Conservation (phyloP, 345 rosid species). For the Eucalyptus virginea region DNA sequence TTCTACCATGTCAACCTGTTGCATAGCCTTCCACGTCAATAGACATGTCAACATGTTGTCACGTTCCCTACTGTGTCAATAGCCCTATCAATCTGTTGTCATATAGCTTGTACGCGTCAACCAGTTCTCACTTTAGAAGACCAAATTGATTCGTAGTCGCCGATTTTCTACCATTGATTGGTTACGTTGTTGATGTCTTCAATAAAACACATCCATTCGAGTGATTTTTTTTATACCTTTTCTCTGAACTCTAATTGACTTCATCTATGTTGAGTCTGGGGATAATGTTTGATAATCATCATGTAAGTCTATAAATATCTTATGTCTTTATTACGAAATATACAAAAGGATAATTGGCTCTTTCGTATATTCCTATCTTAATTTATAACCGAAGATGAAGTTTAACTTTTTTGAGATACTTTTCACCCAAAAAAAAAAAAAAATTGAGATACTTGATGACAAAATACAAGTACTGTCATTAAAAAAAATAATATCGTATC, state of each 20-base stretch:
- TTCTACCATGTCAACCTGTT: not conserved
- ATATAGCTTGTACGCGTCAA: not conserved
- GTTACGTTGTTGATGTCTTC: not conserved
- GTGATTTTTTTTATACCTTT: not conserved
- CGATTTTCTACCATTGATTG: not conserved
- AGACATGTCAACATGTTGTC: not conserved
- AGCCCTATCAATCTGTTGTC: not conserved
- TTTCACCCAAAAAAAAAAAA: too few species aligned
- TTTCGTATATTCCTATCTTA: not conserved
- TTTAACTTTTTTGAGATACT: not conserved
- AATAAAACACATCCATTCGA: not conserved
- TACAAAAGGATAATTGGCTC: not conserved
- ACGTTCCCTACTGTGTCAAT: not conserved
- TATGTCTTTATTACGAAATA: not conserved
- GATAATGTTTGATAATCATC: not conserved
- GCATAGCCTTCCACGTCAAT: not conserved
- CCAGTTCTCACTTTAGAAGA: not conserved
- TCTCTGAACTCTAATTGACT: not conserved
- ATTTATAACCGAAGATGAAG: not conserved
- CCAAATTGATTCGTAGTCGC: not conserved
- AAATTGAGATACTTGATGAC: not conserved
- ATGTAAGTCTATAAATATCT: not conserved
- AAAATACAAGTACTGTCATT: not conserved
- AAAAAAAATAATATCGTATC: too few species aligned
- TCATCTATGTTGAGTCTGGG: not conserved